Conservation (phyloP, 768 basidiomycete species). For the Brasilioporus rufonigricans region DNA sequence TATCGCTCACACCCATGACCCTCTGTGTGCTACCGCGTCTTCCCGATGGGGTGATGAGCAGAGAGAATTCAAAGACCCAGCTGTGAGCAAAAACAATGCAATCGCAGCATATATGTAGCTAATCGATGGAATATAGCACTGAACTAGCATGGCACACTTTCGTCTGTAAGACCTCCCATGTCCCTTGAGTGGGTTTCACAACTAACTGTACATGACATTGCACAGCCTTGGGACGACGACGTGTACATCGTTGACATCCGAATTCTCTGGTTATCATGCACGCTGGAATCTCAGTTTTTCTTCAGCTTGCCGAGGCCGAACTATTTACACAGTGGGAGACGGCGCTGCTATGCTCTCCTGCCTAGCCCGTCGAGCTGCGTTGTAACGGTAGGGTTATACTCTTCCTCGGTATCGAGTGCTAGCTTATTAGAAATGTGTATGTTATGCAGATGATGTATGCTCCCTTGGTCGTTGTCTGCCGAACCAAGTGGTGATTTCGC, state of each 20-base stretch:
- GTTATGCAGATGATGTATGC: neutral
- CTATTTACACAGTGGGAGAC: neutral
- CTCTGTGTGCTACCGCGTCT: constrained; percentile 9
- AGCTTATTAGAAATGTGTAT: constrained; percentile 5
- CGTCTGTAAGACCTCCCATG: neutral
- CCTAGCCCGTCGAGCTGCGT: neutral
- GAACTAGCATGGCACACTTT: neutral
- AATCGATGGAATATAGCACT: constrained; percentile 6
- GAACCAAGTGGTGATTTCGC: constrained; percentile 4
- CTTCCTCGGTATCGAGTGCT: neutral
- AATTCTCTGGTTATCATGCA: neutral
- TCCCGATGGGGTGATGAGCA: constrained; percentile 24
- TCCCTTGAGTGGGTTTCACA: constrained; percentile 9
- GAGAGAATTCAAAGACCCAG: neutral
- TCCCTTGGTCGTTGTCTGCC: neutral
- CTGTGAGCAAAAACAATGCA: constrained; percentile 3
- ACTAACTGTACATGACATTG: constrained; percentile 9
- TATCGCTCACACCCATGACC: neutral
- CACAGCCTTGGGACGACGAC: constrained; percentile 26
- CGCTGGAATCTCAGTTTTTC: neutral
- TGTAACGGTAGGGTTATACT: constrained; percentile 6
- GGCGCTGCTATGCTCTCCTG: neutral
- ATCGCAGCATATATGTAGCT: constrained; percentile 17
- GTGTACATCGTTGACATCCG: neutral
- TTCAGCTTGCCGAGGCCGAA: neutral